phyloP scores from a whole-genome alignment of 2,329 filamentous ascomycete genomes.

The Colletotrichum plurivorum region DNA sequence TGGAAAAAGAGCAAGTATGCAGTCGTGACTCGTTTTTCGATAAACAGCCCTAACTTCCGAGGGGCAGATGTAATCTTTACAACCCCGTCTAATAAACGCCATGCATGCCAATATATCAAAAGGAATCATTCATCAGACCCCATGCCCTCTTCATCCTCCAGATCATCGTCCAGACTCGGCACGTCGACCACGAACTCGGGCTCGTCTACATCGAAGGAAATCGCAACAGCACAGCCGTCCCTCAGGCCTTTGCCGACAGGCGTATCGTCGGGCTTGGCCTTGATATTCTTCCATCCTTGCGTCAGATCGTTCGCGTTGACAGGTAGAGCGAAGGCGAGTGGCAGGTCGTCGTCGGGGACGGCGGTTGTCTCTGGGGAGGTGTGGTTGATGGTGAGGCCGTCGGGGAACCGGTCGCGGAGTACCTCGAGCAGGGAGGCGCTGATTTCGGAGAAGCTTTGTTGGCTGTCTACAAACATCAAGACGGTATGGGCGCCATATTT shows the following conservation, averaged over 20 bases:
- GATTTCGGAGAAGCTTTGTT: slow-evolving; percentile 69
- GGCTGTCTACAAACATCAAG: slow-evolving; percentile 75
- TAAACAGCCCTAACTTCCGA: no score
- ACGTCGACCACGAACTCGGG: slow-evolving; percentile 61
- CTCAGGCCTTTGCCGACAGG: slow-evolving; percentile 59
- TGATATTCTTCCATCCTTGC: slow-evolving; percentile 65
- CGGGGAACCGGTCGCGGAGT: slow-evolving; percentile 70
- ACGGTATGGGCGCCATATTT: slow-evolving; percentile 81
- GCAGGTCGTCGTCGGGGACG: slow-evolving; percentile 57
- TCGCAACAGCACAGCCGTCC: slow-evolving; percentile 65
- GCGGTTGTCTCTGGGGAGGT: slow-evolving; percentile 51
- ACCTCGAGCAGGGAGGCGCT: slow-evolving; percentile 71
- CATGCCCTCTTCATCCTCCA: slow-evolving; percentile 57
- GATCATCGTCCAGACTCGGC: slow-evolving; percentile 55
- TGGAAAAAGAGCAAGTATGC: no score
- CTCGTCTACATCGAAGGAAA: slow-evolving; percentile 60
- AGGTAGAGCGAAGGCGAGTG: slow-evolving; percentile 62
- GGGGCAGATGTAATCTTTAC: background rate
- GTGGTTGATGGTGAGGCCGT: slow-evolving; percentile 61
- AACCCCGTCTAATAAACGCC: background rate
- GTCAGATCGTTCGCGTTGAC: slow-evolving; percentile 60
- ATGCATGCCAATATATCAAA: background rate
- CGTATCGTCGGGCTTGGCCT: slow-evolving; percentile 54
- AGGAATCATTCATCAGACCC: slow-evolving; percentile 30
- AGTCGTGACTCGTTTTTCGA: no score